phyloP scores from a whole-genome alignment of 768 basidiomycete genomes.

The Cyclocybe cylindracea region DNA sequence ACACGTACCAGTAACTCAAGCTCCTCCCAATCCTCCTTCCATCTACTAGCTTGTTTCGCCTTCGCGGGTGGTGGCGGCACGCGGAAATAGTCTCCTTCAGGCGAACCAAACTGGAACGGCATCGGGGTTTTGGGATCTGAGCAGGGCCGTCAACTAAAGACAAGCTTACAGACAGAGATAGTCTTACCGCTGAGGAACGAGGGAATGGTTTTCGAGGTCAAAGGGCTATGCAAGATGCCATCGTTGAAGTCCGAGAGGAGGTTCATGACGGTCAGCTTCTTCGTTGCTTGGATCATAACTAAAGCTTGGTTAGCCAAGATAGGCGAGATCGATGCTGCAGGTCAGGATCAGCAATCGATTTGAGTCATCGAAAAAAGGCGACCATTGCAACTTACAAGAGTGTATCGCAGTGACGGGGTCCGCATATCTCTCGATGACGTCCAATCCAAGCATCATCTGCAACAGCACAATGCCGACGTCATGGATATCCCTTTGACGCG shows the following conservation, averaged over 20 bases:
- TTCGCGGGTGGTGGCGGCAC: conserved; percentile 32
- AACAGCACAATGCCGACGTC: conserved; percentile 75
- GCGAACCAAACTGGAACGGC: conserved; percentile 52
- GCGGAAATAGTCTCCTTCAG: conserved; percentile 65
- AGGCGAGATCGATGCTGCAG: conserved; percentile 53
- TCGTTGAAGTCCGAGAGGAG: conserved; percentile 61
- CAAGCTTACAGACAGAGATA: background rate
- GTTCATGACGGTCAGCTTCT: conserved; percentile 54
- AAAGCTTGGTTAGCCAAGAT: conserved; percentile 50
- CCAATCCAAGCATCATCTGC: conserved; percentile 84
- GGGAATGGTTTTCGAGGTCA: conserved; percentile 23
- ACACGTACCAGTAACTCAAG: conserved; percentile 72
- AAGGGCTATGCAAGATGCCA: conserved; percentile 29
- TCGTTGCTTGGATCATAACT: conserved; percentile 61
- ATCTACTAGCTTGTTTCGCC: conserved; percentile 67
- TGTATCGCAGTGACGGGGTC: conserved; percentile 60
- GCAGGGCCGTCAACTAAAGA: background rate
- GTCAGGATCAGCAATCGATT: background rate
- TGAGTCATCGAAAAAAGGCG: background rate
- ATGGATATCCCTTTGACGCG: conserved; percentile 80
- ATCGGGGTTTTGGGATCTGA: conserved; percentile 52
- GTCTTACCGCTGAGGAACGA: conserved; percentile 26
- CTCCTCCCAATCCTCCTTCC: conserved; percentile 95
- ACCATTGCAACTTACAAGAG: conserved; percentile 42
- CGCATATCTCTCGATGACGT: conserved; percentile 56